Evolutionary conservation across 2,329 filamentous ascomycete genomes (phyloP).

Genomic region (Fusarium beomiforme): DNA sequence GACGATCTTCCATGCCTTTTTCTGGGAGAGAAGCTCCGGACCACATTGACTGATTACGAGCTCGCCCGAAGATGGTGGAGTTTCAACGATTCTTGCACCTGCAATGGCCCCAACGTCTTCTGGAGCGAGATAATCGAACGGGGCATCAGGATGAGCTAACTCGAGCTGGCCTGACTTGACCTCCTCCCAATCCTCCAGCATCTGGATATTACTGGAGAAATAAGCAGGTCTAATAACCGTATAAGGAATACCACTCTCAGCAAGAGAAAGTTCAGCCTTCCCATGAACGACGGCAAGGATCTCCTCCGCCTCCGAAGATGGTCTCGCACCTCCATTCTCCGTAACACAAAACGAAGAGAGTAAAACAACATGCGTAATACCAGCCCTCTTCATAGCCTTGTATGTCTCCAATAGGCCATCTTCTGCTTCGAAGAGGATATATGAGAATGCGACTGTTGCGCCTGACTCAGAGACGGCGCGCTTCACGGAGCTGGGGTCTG

Average conservation of each 20-base stretch:
- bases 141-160: neutral
- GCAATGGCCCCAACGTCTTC: slow-evolving; percentile 13
- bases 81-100: neutral
- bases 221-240: slow-evolving; percentile 5
- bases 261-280: slow-evolving; percentile 11
- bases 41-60: slow-evolving; percentile 6
- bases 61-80: accelerated
- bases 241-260: neutral
- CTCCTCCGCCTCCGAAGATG: neutral
- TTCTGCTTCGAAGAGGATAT: slow-evolving; percentile 3
- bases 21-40: slow-evolving; percentile 1
- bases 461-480: slow-evolving; percentile 8
- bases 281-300: slow-evolving; percentile 1
- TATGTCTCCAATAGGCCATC: slow-evolving; percentile 2
- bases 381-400: slow-evolving; percentile 10
- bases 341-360: slow-evolving; percentile 1
- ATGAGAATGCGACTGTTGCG: slow-evolving; percentile 14
- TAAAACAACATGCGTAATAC: slow-evolving; percentile 7
- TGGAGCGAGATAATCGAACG: slow-evolving; percentile 18
- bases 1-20: neutral
- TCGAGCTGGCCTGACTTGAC: neutral
- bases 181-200: neutral
- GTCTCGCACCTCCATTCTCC: neutral
- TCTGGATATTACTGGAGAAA: slow-evolving; percentile 14
- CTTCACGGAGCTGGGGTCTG: slow-evolving; percentile 1